Evolutionary conservation across 2,329 filamentous ascomycete species (phyloP).

Genomic region (Fusarium burgessii): DNA sequence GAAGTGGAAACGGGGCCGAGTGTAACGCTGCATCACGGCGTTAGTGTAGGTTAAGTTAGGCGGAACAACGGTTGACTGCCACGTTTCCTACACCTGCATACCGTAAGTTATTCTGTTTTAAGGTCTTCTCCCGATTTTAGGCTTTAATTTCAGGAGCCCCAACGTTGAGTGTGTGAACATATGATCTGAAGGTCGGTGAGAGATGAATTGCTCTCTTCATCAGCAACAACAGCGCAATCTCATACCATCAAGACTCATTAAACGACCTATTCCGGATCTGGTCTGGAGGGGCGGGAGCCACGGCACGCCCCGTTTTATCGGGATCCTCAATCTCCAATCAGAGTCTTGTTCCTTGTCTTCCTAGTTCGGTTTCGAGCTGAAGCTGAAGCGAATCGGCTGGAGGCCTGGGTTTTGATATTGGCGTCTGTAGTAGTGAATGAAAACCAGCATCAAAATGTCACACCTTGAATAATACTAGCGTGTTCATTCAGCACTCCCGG

Average conservation of each 20-base stretch:
- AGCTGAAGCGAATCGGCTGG: not conserved
- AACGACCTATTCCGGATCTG: constrained; percentile 26
- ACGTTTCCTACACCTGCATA: constrained; percentile 27
- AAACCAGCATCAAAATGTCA: not conserved
- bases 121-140: constrained; percentile 8
- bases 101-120: constrained; percentile 8
- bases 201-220: not conserved
- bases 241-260: constrained; percentile 6
- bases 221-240: not conserved
- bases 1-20: constrained; percentile 26
- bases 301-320: constrained; percentile 38
- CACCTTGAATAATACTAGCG: not conserved
- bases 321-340: constrained; percentile 33
- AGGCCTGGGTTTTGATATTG: not conserved
- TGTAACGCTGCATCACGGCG: constrained; percentile 39
- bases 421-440: not conserved
- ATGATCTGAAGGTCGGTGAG: not conserved
- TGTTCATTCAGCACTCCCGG: not conserved
- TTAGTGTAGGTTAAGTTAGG: not conserved
- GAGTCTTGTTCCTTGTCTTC: constrained; percentile 7
- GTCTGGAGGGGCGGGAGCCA: constrained; percentile 42
- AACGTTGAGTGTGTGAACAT: not conserved
- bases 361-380: constrained; percentile 15
- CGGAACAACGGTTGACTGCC: constrained; percentile 27
- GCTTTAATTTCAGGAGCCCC: not conserved